These are phyloP conservation scores for Pyrus pyrifolia DNA, from an alignment of 306 rosid genomes.

Conservation along the genomic window DNA sequence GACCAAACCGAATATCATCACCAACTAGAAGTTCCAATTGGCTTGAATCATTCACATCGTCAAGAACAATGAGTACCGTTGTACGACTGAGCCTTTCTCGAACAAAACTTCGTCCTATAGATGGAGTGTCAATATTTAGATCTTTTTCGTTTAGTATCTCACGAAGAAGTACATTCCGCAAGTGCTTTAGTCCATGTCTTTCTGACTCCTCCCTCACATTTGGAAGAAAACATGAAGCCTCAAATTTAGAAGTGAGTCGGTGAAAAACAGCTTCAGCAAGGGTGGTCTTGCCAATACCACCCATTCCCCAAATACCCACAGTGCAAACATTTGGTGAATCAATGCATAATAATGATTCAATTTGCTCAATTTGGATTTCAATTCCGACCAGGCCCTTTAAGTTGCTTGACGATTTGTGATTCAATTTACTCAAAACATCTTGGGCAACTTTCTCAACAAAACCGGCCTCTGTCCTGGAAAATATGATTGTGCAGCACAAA, in stretches of 20 bases:
- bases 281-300: slow-evolving; percentile 6
- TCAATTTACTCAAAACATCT: neutral
- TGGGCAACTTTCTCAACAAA: neutral
- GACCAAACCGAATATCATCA: neutral
- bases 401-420: neutral
- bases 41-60: slow-evolving; percentile 1
- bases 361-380: neutral
- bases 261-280: neutral
- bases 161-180: neutral
- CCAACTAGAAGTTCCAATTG: slow-evolving; percentile 11
- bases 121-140: neutral
- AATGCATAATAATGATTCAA: neutral
- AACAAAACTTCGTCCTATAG: neutral
- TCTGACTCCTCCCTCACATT: neutral
- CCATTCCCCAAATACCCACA: slow-evolving; percentile 21
- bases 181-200: neutral
- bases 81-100: neutral
- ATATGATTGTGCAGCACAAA: neutral
- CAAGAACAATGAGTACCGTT: neutral
- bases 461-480: neutral
- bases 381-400: slow-evolving; percentile 8
- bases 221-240: neutral
- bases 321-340: neutral
- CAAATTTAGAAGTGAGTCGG: neutral
- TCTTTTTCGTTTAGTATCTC: neutral